A percentile compares a stretch with the other conserved stretches of the same genome.
Evolutionary conservation across 176 grass and related monocot species (phyloP).

Genomic region (Rhynchospora breviuscula): DNA sequence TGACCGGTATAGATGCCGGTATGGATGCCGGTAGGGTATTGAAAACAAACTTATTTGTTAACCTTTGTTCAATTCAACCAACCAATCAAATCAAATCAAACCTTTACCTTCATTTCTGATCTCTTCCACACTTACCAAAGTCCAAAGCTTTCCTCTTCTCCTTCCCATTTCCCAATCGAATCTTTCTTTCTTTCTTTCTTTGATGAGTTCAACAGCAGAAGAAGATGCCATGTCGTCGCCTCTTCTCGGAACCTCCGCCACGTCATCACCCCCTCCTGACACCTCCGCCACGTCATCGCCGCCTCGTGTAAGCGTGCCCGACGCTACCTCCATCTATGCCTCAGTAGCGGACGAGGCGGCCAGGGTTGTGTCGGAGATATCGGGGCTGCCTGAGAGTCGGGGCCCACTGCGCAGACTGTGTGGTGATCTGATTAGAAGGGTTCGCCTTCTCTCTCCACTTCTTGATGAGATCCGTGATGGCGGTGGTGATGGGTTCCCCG

Average conservation of each 20-base stretch:
- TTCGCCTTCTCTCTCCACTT: constrained; percentile 76
- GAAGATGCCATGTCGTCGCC: neutral
- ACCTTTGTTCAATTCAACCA: no score
- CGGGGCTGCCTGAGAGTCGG: constrained; percentile 67
- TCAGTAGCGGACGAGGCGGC: constrained; percentile 23
- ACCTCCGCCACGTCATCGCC: neutral
- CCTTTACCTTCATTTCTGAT: no score
- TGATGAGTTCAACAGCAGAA: constrained; percentile 1
- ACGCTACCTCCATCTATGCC: neutral
- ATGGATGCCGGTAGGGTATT: no score
- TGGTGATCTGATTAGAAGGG: constrained; percentile 61
- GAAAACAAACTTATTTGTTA: no score
- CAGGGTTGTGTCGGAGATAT: constrained; percentile 48
- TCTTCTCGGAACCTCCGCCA: neutral
- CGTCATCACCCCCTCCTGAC: neutral
- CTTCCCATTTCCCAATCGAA: neutral
- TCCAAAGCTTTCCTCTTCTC: neutral
- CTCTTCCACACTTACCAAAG: no score
- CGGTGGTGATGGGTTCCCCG: neutral
- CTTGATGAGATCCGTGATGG: constrained; percentile 49
- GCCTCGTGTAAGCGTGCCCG: neutral
- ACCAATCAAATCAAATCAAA: no score
- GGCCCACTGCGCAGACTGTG: constrained; percentile 67
- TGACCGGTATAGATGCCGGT: no score
- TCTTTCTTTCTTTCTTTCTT: neutral